Evolutionary conservation across 495 filamentous ascomycete genomes (phyloP), one percentile per base, ranked within the genome.

Genomic region (Tuber brumale): DNA sequence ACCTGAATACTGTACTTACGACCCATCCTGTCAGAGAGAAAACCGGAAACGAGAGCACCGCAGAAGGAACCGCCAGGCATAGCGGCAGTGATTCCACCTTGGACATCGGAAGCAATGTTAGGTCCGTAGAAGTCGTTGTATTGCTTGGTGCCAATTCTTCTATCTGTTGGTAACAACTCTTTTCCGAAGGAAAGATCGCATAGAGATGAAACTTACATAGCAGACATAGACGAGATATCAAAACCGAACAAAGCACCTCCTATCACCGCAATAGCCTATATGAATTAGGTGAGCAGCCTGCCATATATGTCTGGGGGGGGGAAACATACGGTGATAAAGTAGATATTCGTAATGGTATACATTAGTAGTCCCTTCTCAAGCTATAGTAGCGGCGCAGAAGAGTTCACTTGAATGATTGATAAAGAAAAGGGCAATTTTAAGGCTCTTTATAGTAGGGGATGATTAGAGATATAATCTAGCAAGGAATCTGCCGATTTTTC

Each of bases 51-150:
- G 66, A 93, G 83, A 66, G 92, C 90, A 75, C 89, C 92, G 27
- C 93, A 79, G 86, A 89, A 93, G 6, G 92, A 93, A 70, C 92
- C 92, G 57, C 87, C 91, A 69, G 92, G 88, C 92, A 94, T 94
- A 74, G 91, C 83, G 70, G 90, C 89, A 6, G 88, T 90, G 80
- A 92, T 90, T 69, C 76, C 76, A 61, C 81, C 83, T 71, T 83
- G 83, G 6, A 76, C 74, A 74, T 77, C 71, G 48, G 80, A 77
- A 31, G 80, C 42, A 69, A 83, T 77, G 45, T 81, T 70, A 3
- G 76, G 83, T 72, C 89, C 86, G 82, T 91, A 89, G 84, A 90
- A 91, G 79, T 89, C 89, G 23, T 87, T 86, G 81, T 92, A 92
- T 7, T 89, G 84, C 37, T 87, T 85, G 2, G 89, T 90, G 19